Conservation (phyloP, 108 stramenopile genomes). For the Cyclotella baltica region DNA sequence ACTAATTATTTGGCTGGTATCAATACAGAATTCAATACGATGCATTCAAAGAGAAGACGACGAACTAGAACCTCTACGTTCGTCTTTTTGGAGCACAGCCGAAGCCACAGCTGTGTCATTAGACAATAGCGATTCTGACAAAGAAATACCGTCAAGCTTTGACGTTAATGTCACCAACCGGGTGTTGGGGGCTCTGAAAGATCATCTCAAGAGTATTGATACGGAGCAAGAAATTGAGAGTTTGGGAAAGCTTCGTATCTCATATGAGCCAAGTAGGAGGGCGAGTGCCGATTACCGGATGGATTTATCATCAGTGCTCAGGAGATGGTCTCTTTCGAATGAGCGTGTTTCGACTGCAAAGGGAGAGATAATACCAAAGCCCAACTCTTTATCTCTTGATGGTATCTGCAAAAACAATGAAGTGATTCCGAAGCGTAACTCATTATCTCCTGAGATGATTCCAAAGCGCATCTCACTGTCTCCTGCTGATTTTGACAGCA, state of each 20-base stretch:
- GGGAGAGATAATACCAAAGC: no score
- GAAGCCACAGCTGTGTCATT: neutral
- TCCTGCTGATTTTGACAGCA: neutral
- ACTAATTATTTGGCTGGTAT: neutral
- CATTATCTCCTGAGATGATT: no score
- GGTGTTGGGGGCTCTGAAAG: neutral
- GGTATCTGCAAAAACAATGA: no score
- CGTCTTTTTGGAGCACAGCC: neutral
- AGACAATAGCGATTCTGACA: neutral
- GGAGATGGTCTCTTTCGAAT: neutral
- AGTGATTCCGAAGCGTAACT: no score
- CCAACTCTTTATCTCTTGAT: no score
- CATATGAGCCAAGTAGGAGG: neutral
- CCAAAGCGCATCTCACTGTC: no score
- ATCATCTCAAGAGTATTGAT: neutral
- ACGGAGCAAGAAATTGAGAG: conserved; percentile 10
- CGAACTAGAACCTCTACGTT: neutral
- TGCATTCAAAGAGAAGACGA: neutral
- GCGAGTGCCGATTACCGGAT: neutral
- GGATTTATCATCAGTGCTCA: neutral
- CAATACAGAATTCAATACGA: neutral
- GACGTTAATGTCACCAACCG: neutral
- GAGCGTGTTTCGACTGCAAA: neutral
- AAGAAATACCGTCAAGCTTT: neutral
- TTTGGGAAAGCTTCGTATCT: conserved; percentile 2